Percentiles rank a stretch among this genome's conserved stretches.
Conservation (phyloP, 176 grass and related monocot genomes). For the Hyparrhenia diplandra region DNA sequence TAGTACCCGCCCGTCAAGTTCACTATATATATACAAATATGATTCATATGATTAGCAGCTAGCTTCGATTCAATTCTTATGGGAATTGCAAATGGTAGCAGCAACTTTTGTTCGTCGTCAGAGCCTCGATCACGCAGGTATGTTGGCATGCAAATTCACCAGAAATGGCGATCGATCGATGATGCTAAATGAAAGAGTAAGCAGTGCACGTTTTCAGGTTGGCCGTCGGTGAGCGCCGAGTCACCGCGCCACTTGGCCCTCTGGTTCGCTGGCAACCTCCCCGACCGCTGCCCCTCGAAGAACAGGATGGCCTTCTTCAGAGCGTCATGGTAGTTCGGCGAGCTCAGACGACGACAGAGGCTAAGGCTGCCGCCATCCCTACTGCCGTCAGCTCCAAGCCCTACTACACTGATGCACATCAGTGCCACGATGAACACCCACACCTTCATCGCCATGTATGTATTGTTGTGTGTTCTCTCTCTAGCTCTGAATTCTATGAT, state of each 20-base stretch:
- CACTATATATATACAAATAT: conserved; percentile 15
- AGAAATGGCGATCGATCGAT: no score
- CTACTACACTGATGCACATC: background rate
- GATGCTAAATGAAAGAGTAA: background rate
- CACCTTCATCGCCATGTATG: no score
- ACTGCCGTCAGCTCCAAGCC: background rate
- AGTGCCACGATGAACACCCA: conserved; percentile 7
- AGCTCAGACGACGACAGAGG: background rate
- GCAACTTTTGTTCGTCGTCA: background rate
- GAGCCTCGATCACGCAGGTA: no score
- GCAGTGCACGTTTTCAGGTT: conserved; percentile 28
- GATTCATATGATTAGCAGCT: no score
- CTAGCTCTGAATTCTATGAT: no score
- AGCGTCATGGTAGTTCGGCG: conserved; percentile 37
- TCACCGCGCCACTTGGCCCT: conserved; percentile 35
- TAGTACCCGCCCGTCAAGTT: conserved; percentile 66
- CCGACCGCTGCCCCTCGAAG: conserved; percentile 63
- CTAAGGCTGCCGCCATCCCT: background rate
- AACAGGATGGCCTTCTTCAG: conserved; percentile 45
- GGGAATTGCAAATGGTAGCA: background rate
- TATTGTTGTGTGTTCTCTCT: no score
- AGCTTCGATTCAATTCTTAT: background rate
- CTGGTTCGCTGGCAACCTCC: conserved; percentile 39
- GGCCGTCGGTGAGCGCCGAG: conserved; percentile 54
- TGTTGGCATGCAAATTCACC: background rate